Conservation (phyloP, 140 eudicot species). For the Bidens hawaiensis region DNA sequence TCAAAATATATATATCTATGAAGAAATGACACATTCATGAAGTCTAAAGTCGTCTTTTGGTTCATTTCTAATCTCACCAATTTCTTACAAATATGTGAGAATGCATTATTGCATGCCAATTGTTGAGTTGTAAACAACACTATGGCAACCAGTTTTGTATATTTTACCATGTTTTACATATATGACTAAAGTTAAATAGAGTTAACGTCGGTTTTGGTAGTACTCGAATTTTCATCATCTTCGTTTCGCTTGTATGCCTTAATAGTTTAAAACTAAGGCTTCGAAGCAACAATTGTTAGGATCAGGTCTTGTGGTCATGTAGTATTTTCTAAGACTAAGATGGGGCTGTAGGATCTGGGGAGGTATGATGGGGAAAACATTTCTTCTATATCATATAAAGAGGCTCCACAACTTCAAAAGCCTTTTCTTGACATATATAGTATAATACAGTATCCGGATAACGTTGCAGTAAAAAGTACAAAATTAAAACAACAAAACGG, state of each 20-base stretch:
- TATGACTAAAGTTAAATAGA: not conserved
- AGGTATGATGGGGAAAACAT: no score
- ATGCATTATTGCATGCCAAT: constrained; percentile 5
- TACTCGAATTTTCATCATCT: not conserved
- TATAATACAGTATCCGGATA: no score
- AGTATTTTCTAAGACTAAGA: no score
- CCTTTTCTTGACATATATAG: no score
- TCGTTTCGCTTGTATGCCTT: not conserved
- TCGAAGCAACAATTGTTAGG: no score
- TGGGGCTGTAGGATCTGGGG: no score
- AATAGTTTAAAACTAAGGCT: not conserved
- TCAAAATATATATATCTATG: not conserved
- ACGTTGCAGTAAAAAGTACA: no score
- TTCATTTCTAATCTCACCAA: constrained; percentile 3
- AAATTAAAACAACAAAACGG: no score
- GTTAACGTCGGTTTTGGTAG: not conserved
- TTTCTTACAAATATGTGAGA: constrained; percentile 13
- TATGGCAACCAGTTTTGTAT: constrained; percentile 11
- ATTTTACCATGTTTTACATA: not conserved
- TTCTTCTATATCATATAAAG: no score
- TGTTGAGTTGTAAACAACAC: not conserved
- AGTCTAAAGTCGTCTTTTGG: not conserved
- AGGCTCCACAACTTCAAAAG: no score
- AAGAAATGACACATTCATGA: constrained; percentile 17
- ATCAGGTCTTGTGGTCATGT: no score